A percentile compares a stretch with the other conserved stretches of the same genome.
These are phyloP conservation scores for Alopecurus myosuroides DNA, from an alignment of 176 grass and related monocot species.

Conservation along the genomic window DNA sequence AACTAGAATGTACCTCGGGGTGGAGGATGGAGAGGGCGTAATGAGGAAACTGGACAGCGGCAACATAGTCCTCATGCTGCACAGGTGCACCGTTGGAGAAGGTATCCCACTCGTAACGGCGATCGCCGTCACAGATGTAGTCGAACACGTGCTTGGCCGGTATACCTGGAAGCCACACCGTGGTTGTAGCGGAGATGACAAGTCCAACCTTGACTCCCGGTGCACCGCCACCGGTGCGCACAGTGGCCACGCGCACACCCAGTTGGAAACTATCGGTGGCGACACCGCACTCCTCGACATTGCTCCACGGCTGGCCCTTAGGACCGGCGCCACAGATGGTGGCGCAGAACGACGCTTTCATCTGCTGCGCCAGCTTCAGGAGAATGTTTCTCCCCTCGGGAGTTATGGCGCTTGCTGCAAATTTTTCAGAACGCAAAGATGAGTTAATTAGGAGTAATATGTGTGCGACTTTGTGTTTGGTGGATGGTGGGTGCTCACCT, in stretches of 20 bases:
- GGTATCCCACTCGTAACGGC: conserved; percentile 37
- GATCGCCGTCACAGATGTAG: conserved; percentile 29
- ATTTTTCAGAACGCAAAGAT: background rate
- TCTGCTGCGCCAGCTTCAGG: background rate
- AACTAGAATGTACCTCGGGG: conserved; percentile 12
- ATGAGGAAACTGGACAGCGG: conserved; percentile 17
- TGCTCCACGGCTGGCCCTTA: background rate
- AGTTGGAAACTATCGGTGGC: background rate
- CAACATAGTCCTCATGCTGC: conserved; percentile 32
- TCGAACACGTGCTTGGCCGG: conserved; percentile 14
- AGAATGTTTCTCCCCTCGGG: background rate
- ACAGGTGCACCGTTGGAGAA: background rate
- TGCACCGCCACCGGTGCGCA: background rate
- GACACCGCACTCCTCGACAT: background rate
- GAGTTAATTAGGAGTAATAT: background rate
- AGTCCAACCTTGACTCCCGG: background rate
- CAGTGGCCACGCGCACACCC: conserved; percentile 22
- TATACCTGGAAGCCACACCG: conserved; percentile 28
- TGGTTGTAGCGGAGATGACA: conserved; percentile 22
- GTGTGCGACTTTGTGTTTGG: background rate
- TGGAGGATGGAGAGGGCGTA: conserved; percentile 53
- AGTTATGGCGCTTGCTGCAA: background rate
- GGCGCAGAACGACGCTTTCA: background rate
- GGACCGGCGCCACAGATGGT: background rate
- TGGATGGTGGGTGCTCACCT: background rate